phyloP scores from a whole-genome alignment of 108 stramenopile species.

The Poteriospumella lacustris region DNA sequence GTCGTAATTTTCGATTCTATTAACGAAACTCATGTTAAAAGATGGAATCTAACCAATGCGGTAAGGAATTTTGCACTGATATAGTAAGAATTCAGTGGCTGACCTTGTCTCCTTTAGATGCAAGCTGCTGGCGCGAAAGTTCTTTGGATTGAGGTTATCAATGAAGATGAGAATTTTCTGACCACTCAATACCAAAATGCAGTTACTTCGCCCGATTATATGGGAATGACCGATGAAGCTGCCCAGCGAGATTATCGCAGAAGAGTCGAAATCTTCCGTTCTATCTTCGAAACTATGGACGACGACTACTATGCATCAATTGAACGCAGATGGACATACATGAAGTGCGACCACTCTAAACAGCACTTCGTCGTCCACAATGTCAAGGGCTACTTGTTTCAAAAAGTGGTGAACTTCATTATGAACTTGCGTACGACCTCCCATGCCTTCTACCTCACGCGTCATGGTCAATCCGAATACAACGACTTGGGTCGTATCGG shows the following conservation, averaged over 20 bases:
- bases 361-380: slow-evolving; percentile 70
- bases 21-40: slow-evolving; percentile 63
- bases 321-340: slow-evolving; percentile 66
- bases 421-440: slow-evolving; percentile 82
- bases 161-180: slow-evolving; percentile 68
- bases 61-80: not conserved
- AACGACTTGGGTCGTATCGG: slow-evolving; percentile 95
- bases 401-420: slow-evolving; percentile 81
- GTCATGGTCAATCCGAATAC: slow-evolving; percentile 97
- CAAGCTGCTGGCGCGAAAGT: slow-evolving; percentile 56
- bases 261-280: slow-evolving; percentile 72
- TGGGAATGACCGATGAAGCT: not conserved
- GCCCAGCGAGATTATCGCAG: slow-evolving; percentile 63
- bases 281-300: slow-evolving; percentile 76
- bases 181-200: not conserved
- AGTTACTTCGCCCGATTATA: slow-evolving; percentile 4
- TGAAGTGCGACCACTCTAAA: slow-evolving; percentile 75
- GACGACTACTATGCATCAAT: not conserved
- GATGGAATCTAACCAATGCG: not conserved
- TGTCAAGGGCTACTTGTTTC: slow-evolving; percentile 73
- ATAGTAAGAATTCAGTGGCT: not conserved
- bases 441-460: slow-evolving; percentile 80
- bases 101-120: slow-evolving; percentile 31
- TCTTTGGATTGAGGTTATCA: slow-evolving; percentile 83
- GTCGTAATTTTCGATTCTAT: slow-evolving; percentile 93